Evolutionary conservation across 2,329 filamentous ascomycete genomes (phyloP).

Genomic region (Fusarium duplospermum): DNA sequence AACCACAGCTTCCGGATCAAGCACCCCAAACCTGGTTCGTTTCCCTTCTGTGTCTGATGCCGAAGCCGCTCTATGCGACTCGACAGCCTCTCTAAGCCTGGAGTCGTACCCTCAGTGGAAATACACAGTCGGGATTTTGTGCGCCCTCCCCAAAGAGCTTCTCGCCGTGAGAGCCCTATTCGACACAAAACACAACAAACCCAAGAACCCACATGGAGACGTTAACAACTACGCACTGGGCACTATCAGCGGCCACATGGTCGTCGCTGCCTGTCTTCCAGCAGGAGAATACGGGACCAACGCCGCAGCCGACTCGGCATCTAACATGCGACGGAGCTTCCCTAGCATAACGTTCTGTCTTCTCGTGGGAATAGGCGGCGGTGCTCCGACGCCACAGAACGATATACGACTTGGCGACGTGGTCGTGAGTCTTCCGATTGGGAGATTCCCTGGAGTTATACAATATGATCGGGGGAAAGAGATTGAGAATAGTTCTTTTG

Average conservation of each 20-base stretch:
- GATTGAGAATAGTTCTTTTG: background rate
- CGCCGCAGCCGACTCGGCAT: conserved; percentile 8
- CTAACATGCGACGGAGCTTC: conserved; percentile 24
- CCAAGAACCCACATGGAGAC: background rate
- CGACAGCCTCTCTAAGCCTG: background rate
- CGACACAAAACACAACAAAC: conserved; percentile 2
- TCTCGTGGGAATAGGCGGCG: conserved; percentile 14
- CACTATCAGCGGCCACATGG: conserved; percentile 10
- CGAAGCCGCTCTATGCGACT: background rate
- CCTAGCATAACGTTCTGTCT: conserved; percentile 8
- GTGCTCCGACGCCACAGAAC: conserved; percentile 1
- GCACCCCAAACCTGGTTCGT: background rate
- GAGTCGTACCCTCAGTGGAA: background rate
- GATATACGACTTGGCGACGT: conserved; percentile 33
- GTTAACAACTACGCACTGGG: conserved; percentile 26
- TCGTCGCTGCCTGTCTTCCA: conserved; percentile 31
- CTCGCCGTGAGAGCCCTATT: conserved; percentile 19
- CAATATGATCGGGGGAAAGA: conserved; percentile 31
- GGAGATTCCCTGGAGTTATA: conserved; percentile 7
- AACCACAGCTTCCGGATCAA: background rate
- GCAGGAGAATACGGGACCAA: conserved; percentile 25
- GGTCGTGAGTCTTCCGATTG: conserved; percentile 17
- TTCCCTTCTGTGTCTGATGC: background rate
- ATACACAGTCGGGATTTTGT: conserved; percentile 24
- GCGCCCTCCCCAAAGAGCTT: conserved; percentile 17